phyloP scores from a whole-genome alignment of 768 basidiomycete species.

The Amanita subjunquillea region DNA sequence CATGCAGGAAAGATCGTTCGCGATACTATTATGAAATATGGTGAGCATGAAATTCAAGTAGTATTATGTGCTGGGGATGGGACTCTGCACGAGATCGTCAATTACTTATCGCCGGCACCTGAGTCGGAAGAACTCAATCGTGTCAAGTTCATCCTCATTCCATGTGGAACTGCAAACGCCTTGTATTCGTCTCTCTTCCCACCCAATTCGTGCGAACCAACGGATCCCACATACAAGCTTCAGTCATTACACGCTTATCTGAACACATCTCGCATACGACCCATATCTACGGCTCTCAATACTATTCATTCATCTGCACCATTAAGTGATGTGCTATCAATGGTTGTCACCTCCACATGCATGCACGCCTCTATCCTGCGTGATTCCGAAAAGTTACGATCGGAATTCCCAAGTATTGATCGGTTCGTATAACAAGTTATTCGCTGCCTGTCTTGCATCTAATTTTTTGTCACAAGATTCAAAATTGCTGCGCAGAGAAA shows the following conservation, averaged over 20 bases:
- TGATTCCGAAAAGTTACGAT: conserved; percentile 69
- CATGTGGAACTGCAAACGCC: conserved; percentile 91
- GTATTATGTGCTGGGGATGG: conserved; percentile 83
- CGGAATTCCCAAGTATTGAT: conserved; percentile 64
- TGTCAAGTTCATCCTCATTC: conserved; percentile 44
- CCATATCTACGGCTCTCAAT: conserved; percentile 46
- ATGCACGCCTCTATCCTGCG: conserved; percentile 80
- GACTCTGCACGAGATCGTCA: conserved; percentile 83
- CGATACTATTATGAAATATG: conserved; percentile 22
- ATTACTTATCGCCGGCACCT: conserved; percentile 26
- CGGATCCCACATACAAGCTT: conserved; percentile 31
- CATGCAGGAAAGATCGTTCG: conserved; percentile 44
- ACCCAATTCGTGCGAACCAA: conserved; percentile 17
- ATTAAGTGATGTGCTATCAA: conserved; percentile 30
- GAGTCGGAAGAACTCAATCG: background rate
- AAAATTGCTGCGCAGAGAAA: conserved; percentile 77
- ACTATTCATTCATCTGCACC: conserved; percentile 21
- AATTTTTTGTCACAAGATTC: conserved; percentile 38
- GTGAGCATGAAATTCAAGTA: conserved; percentile 27
- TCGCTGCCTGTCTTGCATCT: background rate
- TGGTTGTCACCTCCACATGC: conserved; percentile 79
- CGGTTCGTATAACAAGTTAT: conserved; percentile 14
- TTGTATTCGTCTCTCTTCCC: conserved; percentile 74
- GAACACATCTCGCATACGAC: conserved; percentile 20
- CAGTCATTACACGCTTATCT: conserved; percentile 48